Conservation (phyloP, 768 basidiomycete genomes). For the Suillus discolor region DNA sequence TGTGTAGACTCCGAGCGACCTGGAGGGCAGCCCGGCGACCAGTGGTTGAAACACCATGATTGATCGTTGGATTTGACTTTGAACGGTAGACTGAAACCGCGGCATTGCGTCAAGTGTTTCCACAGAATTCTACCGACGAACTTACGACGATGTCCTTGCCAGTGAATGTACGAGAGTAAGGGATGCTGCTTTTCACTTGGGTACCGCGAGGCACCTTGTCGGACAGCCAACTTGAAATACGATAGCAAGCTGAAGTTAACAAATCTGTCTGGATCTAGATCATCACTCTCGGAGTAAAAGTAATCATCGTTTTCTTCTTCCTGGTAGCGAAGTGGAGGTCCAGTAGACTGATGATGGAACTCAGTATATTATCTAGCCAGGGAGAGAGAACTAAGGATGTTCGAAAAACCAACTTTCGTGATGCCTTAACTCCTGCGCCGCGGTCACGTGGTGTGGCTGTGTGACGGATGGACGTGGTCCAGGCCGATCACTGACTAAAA, state of each 20-base stretch:
- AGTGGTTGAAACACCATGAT: conserved; percentile 70
- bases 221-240: conserved; percentile 88
- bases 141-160: conserved; percentile 93
- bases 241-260: conserved; percentile 88
- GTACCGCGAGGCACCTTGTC: conserved; percentile 86
- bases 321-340: conserved; percentile 19
- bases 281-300: conserved; percentile 48
- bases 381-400: too few relatives aligned
- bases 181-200: conserved; percentile 92
- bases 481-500: too few relatives aligned
- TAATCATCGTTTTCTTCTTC: conserved; percentile 31
- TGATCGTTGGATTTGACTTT: conserved; percentile 83
- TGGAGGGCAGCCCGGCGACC: conserved; percentile 84
- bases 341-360: neutral
- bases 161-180: conserved; percentile 89
- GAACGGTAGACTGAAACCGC: conserved; percentile 72
- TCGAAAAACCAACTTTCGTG: too few relatives aligned
- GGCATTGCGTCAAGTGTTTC: neutral
- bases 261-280: conserved; percentile 74
- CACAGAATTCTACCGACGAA: conserved; percentile 14
- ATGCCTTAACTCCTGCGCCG: too few relatives aligned
- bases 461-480: too few relatives aligned
- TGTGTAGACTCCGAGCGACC: conserved; percentile 90
- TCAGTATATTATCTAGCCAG: too few relatives aligned
- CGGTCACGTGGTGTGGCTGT: too few relatives aligned